A percentile compares a stretch with the other conserved stretches of the same genome.
These are phyloP conservation scores for Syzygium jambos DNA, from an alignment of 345 rosid genomes.

Conservation along the genomic window DNA sequence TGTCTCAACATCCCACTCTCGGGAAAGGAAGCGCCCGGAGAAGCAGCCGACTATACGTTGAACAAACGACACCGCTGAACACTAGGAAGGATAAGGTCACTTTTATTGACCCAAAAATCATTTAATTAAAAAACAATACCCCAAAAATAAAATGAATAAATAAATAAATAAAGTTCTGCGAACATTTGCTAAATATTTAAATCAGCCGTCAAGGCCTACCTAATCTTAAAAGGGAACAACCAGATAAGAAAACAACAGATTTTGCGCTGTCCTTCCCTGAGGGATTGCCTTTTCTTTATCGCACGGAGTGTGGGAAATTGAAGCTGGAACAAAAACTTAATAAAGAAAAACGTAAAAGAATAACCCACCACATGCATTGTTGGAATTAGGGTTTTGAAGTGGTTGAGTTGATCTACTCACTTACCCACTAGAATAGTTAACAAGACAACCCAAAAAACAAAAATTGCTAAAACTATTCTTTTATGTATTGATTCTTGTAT, in stretches of 20 bases:
- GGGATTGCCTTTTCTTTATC: background rate
- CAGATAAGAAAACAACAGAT: background rate
- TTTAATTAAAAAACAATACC: background rate
- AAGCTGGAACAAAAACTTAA: background rate
- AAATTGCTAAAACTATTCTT: background rate
- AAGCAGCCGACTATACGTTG: background rate
- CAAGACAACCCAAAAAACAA: background rate
- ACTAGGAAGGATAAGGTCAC: background rate
- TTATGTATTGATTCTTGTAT: background rate
- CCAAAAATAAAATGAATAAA: background rate
- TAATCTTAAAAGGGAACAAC: background rate
- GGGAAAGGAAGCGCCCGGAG: background rate
- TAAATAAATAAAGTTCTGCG: background rate
- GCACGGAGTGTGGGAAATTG: background rate
- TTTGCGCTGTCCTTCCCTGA: background rate
- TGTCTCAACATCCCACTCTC: background rate
- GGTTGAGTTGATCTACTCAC: background rate
- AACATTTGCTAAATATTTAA: background rate
- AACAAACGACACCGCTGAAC: background rate
- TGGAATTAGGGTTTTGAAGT: background rate
- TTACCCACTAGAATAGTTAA: background rate
- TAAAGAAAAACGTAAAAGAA: background rate
- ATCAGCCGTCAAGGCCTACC: background rate
- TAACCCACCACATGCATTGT: constrained; percentile 25
- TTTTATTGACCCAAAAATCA: background rate